Evolutionary conservation across 306 rosid genomes (phyloP).

Genomic region (Hippophae gyantsensis): DNA sequence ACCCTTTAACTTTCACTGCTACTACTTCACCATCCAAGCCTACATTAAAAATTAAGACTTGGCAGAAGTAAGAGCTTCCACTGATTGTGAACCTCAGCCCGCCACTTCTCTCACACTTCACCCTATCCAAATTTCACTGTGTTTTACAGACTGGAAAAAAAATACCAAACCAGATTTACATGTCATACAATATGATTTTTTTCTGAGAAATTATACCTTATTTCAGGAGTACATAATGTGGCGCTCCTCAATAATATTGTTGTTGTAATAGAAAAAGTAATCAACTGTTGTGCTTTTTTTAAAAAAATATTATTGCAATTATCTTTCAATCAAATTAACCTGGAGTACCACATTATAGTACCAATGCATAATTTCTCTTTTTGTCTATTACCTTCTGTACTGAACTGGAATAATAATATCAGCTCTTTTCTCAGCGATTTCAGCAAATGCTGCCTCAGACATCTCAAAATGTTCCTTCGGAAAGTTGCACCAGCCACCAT

Average conservation of each 20-base stretch:
- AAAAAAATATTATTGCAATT: background rate
- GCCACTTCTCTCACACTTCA: conserved; percentile 68
- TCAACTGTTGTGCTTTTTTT: background rate
- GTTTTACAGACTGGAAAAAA: conserved; percentile 1
- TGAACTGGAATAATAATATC: conserved; percentile 88
- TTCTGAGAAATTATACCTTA: no score
- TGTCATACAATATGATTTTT: no score
- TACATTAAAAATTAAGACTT: conserved; percentile 72
- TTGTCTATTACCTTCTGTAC: conserved; percentile 61
- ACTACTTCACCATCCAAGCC: conserved; percentile 77
- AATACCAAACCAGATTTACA: no score
- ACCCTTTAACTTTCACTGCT: conserved; percentile 92
- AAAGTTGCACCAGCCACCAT: conserved; percentile 98
- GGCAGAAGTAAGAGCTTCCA: conserved; percentile 66
- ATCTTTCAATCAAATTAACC: no score
- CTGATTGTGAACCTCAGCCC: conserved; percentile 65
- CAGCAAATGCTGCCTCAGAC: conserved; percentile 73
- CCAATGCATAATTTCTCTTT: background rate
- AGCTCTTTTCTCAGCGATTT: conserved; percentile 69
- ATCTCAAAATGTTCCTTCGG: conserved; percentile 90
- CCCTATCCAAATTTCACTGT: conserved; percentile 39
- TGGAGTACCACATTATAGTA: no score
- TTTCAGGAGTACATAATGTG: no score
- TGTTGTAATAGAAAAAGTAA: no score
- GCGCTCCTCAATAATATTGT: no score